Base-by-base conservation (phyloP, 345 rosid genomes). In the Gossypium rotundifolium region DNA sequence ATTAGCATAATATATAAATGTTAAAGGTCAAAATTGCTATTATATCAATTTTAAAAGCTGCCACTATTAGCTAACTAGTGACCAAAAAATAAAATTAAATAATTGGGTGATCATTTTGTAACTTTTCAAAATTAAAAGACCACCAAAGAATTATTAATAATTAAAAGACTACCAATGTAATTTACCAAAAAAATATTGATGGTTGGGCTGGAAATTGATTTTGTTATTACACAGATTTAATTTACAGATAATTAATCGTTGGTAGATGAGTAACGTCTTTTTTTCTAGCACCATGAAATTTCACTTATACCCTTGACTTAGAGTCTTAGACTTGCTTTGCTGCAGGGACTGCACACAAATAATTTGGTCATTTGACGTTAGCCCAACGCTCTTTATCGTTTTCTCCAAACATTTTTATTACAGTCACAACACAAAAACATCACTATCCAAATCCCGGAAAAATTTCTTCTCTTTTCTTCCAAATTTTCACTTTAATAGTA, bases 101-200 rank as follows among this genome's bases (percentile, higher is more conserved):
- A 5, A 0, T 33, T 5, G 0, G 0, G 0, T 33, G 0, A 33
- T 0, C 0, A 33, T 33, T 33, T 33, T 33, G 0, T 33, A 33
- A 33, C 0, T 33, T 33, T 33, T 5, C 0, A 33, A 5, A 33
- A 33, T 33, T 33, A 33, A 0, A 33, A 29, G 1, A 29, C 0
- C 0, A 0, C 3, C 3, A 33, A 29, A 2, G 0, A 33, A 33
- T 33, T 33, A 5, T 1, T 33, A 33, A 33, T 33, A 33, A 4
- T 4, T 33, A 0, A 6, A 33, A 4, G 0, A 33, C 0, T 29
- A 33, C 0, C 1, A 0, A 33, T 4, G 0, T 33, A 33, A 4
- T 33, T 5, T 33, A 33, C 7, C 40, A 33, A 33, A 5, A 33
- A 33, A 33, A 33, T 33, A 33, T 33, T 5, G 40, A 33, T 33